Base-by-base conservation (phyloP, 2,329 filamentous ascomycete genomes). In the Colletotrichum acutatum region DNA sequence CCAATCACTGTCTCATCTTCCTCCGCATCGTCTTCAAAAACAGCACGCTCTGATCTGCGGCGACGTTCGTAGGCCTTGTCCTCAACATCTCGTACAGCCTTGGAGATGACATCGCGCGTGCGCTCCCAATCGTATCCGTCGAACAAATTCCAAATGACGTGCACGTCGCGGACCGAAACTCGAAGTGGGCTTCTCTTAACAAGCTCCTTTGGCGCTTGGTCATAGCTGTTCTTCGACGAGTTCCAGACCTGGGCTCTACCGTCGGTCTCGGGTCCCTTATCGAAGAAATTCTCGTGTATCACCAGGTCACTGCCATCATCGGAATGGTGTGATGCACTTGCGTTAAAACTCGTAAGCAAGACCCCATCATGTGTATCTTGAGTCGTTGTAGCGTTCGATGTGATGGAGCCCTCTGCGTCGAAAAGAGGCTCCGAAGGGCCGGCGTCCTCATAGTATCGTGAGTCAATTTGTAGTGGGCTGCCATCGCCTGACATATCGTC, bases 71-170 rank as follows among this genome's bases (percentile, higher is more conserved):
- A 91, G 1, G 95, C 95, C 80, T 92, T 94, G 56, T 88, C 87
- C 82, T 99, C 95, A 1, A 99, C 93, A 66, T 97, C 92, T 72
- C 97, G 91, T 2, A 99, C 95, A 7, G 95, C 95, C 79, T 96
- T 94, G 26, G 92, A 91, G 69, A 99, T 98, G 4, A 93, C 90
- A 74, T 97, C 93, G 56, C 96, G 90, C 0, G 97, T 99, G 56
- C 90, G 89, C 76, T 92, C 90, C 97, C 97, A 99, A 82, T 99
- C 97, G 80, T 98, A 99, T 1, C 97, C 97, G 84, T 99, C 97
- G 81, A 97, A 98, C 1, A 99, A 86, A 79, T 99, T 97, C 97
- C 97, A 99, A 72, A 98, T 98, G 64, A 98, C 86, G 80, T 98
- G 95, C 6, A 98, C 92, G 79, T 98, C 95, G 30, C 94, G 92